Base-by-base conservation (phyloP, 2,329 filamentous ascomycete genomes). In the Stagonosporopsis cucurbitacearum region DNA sequence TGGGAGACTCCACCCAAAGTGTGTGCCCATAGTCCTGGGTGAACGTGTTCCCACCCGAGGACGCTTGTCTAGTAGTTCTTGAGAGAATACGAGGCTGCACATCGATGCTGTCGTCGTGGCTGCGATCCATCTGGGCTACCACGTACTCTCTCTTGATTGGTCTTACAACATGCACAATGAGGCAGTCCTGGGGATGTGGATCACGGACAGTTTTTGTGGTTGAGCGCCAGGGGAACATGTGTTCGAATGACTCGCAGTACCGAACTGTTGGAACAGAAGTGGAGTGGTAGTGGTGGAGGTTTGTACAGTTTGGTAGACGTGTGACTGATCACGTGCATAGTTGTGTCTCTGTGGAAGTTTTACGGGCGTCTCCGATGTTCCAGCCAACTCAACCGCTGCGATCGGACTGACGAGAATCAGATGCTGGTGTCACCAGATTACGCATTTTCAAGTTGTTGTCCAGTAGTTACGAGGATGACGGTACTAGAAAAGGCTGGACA, bases 91-190 rank as follows among this genome's bases (percentile, higher is more conserved):
- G 42, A 51, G 48, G 46, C 46, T 41, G 53, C 59, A 56, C 42
- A 35, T 51, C n/a, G 54, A 59, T 47, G 59, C 41, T 62, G 62
- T 67, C 64, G 64, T 70, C 64, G 64, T 70, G 58, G 64, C 60
- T 66, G 43, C 39, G 56, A 4, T 35, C 33, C 44, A 52, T 57
- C 57, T 46, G 54, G 44, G 44, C 39, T 54, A 72, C 59, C 70
- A 73, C 70, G 70, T 74, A 70, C 58, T 35, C 28, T 6, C 30
- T 37, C 48, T 40, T 68, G 59, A 73, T 74, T 73, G 69, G 70
- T 37, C 54, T 51, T 42, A 43, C 52, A 50, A 45, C 26, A 45
- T 45, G 41, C 30, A 45, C 37, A 57, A 62, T 59, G 59, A 62
- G 57, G 59, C 60, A 62, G 42, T 32, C 22, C 30, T 47, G 43